A percentile compares a stretch with the other conserved stretches of the same genome.
phyloP scores from a whole-genome alignment of 768 basidiomycete species.

The Inosperma sp. region DNA sequence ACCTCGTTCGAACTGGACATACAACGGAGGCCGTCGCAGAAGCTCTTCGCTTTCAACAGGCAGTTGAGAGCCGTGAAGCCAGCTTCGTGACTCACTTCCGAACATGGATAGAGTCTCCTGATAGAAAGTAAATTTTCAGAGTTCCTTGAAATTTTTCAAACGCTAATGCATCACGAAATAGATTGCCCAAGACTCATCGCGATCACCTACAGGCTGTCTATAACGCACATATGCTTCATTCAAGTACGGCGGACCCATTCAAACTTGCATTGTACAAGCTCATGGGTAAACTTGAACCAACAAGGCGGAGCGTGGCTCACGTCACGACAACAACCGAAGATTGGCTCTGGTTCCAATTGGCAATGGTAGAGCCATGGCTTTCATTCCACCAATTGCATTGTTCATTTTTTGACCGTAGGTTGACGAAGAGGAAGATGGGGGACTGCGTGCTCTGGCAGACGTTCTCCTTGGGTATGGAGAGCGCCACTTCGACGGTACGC shows the following conservation, averaged over 20 bases:
- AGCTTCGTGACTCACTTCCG: constrained; percentile 81
- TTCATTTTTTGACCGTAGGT: constrained; percentile 37
- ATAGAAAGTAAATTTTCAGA: constrained; percentile 74
- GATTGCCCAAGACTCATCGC: constrained; percentile 66
- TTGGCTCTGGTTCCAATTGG: constrained; percentile 97
- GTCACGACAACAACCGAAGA: constrained; percentile 94
- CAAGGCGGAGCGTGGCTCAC: constrained; percentile 68
- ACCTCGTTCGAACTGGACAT: constrained; percentile 84
- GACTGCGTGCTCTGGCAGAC: constrained; percentile 69
- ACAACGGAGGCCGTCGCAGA: constrained; percentile 75
- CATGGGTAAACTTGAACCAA: constrained; percentile 86
- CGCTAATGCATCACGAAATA: constrained; percentile 22
- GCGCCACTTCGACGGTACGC: constrained; percentile 71
- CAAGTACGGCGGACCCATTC: constrained; percentile 86
- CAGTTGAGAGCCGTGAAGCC: constrained; percentile 71
- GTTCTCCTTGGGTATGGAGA: constrained; percentile 75
- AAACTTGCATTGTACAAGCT: constrained; percentile 95
- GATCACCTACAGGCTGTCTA: constrained; percentile 79
- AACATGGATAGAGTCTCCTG: constrained; percentile 76
- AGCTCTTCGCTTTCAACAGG: constrained; percentile 62
- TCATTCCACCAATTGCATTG: background rate
- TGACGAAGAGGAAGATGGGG: constrained; percentile 78
- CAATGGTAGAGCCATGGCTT: constrained; percentile 50
- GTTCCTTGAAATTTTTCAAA: constrained; percentile 16
- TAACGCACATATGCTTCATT: constrained; percentile 87